Conservation (phyloP, 805 yeast genomes). For the Lipomyces orientalis region DNA sequence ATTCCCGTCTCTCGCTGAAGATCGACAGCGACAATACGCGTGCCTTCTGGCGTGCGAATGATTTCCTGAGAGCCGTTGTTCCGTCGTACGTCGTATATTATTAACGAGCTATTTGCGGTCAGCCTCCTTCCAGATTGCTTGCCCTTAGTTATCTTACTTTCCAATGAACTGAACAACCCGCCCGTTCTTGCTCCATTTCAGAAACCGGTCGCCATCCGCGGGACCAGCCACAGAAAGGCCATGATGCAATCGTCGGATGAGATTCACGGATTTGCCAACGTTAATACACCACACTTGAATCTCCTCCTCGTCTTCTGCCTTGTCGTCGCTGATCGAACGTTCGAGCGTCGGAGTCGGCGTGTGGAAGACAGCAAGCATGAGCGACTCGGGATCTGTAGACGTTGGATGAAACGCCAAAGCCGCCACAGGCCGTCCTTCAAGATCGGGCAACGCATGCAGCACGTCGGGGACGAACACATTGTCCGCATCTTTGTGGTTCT, state of each 20-base stretch:
- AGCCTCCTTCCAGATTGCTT: neutral
- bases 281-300: constrained; percentile 35
- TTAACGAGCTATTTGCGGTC: constrained; percentile 11
- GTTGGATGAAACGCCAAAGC: constrained; percentile 35
- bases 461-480: constrained; percentile 6
- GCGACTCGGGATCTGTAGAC: constrained; percentile 26
- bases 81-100: constrained; percentile 33
- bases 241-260: constrained; percentile 28
- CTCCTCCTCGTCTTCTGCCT: constrained; percentile 11
- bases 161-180: constrained; percentile 28
- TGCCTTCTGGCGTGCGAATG: constrained; percentile 16
- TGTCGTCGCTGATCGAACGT: neutral
- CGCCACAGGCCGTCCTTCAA: constrained; percentile 16
- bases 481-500: neutral
- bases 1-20: constrained; percentile 31
- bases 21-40: constrained; percentile 25
- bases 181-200: constrained; percentile 36
- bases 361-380: constrained; percentile 30
- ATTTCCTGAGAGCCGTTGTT: constrained; percentile 33
- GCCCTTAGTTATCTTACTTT: constrained; percentile 7
- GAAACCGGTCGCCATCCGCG: constrained; percentile 8
- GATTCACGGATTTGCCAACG: constrained; percentile 27
- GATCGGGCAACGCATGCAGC: constrained; percentile 22
- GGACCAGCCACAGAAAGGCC: neutral
- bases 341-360: neutral